These are phyloP conservation scores for Talaromyces wortmannii DNA, from an alignment of 495 filamentous ascomycete species.

Conservation along the genomic window DNA sequence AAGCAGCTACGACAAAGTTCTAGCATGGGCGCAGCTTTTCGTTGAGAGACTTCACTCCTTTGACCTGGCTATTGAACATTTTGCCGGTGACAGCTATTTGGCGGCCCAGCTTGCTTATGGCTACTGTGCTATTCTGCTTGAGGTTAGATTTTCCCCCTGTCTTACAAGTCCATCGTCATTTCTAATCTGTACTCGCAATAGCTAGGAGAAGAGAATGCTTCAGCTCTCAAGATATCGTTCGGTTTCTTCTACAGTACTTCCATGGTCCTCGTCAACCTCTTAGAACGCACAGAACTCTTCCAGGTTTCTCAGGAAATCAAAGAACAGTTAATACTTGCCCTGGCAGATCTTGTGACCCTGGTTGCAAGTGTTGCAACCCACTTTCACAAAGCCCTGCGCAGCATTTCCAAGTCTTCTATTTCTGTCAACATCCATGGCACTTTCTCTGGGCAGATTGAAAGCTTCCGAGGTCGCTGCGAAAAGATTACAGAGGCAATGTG, in stretches of 20 bases:
- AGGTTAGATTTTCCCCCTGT: slow-evolving; percentile 15
- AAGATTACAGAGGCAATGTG: slow-evolving; percentile 27
- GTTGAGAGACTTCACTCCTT: slow-evolving; percentile 19
- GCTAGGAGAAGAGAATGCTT: slow-evolving; percentile 27
- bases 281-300: slow-evolving; percentile 27
- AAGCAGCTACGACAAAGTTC: slow-evolving; percentile 30
- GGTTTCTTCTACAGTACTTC: slow-evolving; percentile 30
- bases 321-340: slow-evolving; percentile 27
- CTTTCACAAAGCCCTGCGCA: slow-evolving; percentile 18
- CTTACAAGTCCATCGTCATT: not conserved
- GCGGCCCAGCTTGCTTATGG: slow-evolving; percentile 29
- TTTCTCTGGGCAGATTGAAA: slow-evolving; percentile 22
- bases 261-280: slow-evolving; percentile 20
- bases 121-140: slow-evolving; percentile 28
- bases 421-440: slow-evolving; percentile 25
- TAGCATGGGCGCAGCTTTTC: slow-evolving; percentile 20
- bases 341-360: slow-evolving; percentile 28
- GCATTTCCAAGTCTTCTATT: slow-evolving; percentile 16
- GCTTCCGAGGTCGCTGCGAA: slow-evolving; percentile 23
- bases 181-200: slow-evolving; percentile 1
- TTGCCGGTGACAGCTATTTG: slow-evolving; percentile 27
- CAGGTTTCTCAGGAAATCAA: slow-evolving; percentile 29
- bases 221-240: slow-evolving; percentile 24
- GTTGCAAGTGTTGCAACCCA: slow-evolving; percentile 22
- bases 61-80: slow-evolving; percentile 20